These are phyloP conservation scores for Alternaria ethzedia DNA, from an alignment of 2,329 filamentous ascomycete genomes.

Conservation along the genomic window DNA sequence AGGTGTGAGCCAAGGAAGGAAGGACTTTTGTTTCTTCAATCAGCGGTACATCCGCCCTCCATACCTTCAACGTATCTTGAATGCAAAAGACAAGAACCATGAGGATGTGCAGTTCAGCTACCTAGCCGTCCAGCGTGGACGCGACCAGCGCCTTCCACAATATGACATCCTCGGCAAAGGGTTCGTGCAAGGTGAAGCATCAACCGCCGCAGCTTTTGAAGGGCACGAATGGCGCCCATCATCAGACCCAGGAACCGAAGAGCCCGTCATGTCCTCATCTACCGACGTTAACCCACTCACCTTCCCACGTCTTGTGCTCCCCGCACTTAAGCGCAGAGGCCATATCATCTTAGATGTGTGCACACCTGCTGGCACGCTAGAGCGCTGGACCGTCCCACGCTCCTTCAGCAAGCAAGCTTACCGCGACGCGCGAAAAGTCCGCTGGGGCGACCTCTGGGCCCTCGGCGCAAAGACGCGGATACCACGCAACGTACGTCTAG, in stretches of 20 bases:
- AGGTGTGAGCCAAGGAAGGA: constrained; percentile 74
- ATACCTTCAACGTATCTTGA: constrained; percentile 80
- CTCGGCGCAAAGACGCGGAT: constrained; percentile 88
- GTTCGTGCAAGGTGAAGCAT: constrained; percentile 59
- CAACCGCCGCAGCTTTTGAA: constrained; percentile 70
- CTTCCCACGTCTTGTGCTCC: constrained; percentile 78
- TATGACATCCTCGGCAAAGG: constrained; percentile 42
- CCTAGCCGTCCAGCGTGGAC: constrained; percentile 80
- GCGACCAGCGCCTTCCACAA: constrained; percentile 58
- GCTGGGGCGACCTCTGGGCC: constrained; percentile 95
- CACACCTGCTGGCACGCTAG: constrained; percentile 81
- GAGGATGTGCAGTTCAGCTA: constrained; percentile 94
- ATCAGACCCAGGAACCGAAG: constrained; percentile 4
- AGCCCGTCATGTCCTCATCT: constrained; percentile 42
- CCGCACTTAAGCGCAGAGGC: constrained; percentile 84
- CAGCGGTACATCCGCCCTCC: constrained; percentile 86
- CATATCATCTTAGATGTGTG: constrained; percentile 92
- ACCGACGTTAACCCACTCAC: constrained; percentile 60
- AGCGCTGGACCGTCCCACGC: constrained; percentile 91
- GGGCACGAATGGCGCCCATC: constrained; percentile 64
- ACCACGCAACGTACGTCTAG: constrained; percentile 65
- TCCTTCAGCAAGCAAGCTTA: constrained; percentile 83
- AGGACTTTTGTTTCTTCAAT: constrained; percentile 89
- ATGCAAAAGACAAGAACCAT: constrained; percentile 74
- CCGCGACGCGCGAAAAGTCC: constrained; percentile 87